These are phyloP conservation scores for Botrytis byssoidea DNA, from an alignment of 2,329 filamentous ascomycete species.

Conservation along the genomic window DNA sequence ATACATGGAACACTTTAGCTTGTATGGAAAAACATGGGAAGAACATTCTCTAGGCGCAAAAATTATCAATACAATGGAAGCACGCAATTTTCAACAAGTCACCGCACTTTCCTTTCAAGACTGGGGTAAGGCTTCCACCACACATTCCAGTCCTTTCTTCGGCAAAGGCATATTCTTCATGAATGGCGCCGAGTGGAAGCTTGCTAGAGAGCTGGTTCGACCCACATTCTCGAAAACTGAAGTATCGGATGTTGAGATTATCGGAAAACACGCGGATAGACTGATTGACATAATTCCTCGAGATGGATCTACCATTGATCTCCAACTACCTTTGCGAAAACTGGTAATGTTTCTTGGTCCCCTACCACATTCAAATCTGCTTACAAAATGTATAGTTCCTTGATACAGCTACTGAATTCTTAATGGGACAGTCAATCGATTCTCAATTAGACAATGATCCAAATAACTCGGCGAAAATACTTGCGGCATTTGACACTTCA, in stretches of 20 bases:
- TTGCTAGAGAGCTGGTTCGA: slow-evolving; percentile 12
- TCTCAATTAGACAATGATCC: neutral
- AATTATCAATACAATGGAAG: slow-evolving; percentile 15
- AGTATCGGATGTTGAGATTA: slow-evolving; percentile 16
- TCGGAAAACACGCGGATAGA: slow-evolving; percentile 7
- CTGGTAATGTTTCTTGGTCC: neutral
- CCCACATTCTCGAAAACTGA: slow-evolving; percentile 12
- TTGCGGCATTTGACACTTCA: neutral
- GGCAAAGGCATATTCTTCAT: slow-evolving; percentile 8
- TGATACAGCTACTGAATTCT: slow-evolving; percentile 14
- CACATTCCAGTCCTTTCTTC: slow-evolving; percentile 8
- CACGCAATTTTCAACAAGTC: slow-evolving; percentile 13
- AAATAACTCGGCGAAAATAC: slow-evolving; percentile 7
- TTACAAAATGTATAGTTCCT: neutral
- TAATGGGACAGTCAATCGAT: slow-evolving; percentile 10
- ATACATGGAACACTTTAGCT: slow-evolving; percentile 1
- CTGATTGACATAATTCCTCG: slow-evolving; percentile 5
- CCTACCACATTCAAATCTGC: neutral
- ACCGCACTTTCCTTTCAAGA: slow-evolving; percentile 1
- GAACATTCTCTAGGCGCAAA: neutral
- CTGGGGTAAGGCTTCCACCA: slow-evolving; percentile 9
- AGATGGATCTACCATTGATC: slow-evolving; percentile 17
- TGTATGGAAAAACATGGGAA: slow-evolving; percentile 15
- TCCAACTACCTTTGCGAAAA: slow-evolving; percentile 11
- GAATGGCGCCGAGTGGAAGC: slow-evolving; percentile 16